Evolutionary conservation across 805 yeast genomes (phyloP), one percentile per base, ranked within the genome.

Genomic region (Saturnispora zaruensis): DNA sequence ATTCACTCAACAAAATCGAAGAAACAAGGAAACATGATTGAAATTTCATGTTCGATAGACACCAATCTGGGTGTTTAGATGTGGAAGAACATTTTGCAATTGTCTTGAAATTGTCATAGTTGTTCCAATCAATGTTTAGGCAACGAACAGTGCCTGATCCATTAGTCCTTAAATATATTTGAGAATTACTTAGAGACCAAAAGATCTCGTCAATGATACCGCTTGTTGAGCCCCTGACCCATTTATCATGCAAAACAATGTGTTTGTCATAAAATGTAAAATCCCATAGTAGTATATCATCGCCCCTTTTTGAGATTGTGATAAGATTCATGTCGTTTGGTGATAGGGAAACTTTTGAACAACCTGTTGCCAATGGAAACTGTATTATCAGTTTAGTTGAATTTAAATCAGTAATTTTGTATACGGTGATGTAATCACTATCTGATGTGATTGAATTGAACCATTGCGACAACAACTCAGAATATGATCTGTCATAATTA

Each of bases 231-330:
- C 90, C 89, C 23, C 88, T 68, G 11, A 64, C 65, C 55, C 79
- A 81, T 53, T 77, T 76, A 16, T 84, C 87, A 45, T 79, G 59
- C 21, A 82, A 63, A 1, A 76, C 67, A 2, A 82, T 70, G 52
- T 78, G 78, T 2, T 57, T 59, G 1, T 81, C 77, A 34, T 73
- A 66, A 49, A 72, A 70, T 42, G 81, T 69, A 49, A 75, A 69
- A 57, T 83, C 89, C 84, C 87, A 83, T 54, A 80, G 67, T 57
- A 71, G 80, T 5, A 83, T 66, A 45, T 70, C 74, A 59, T 84
- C 87, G 2, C 90, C 89, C 46, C 85, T 69, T 21, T 61, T 57
- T 9, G 77, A 74, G 3, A 75, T 73, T 7, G 82, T 76, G 0
- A 81, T 74, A 45, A 83, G 60, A 28, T 75, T 74, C 37, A 77